Evolutionary conservation across 768 basidiomycete genomes (phyloP).

Genomic region (Lactarius trivialis): DNA sequence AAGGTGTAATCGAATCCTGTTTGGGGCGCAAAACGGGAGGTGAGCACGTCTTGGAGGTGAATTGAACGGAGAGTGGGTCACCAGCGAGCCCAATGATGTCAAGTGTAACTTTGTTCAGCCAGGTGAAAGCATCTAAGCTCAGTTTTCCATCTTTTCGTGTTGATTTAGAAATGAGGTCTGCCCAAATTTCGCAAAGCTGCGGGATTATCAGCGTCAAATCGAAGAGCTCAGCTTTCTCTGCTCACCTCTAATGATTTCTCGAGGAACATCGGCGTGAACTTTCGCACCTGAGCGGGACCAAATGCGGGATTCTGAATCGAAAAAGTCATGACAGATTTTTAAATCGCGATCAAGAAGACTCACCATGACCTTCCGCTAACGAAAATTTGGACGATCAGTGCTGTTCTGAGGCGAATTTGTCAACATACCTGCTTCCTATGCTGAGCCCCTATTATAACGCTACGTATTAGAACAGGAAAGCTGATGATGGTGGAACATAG

Average conservation of each 20-base stretch:
- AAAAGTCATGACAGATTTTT: background rate
- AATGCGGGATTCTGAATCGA: conserved; percentile 25
- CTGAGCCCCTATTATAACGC: background rate
- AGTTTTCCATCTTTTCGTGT: conserved; percentile 11
- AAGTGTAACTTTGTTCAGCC: conserved; percentile 24
- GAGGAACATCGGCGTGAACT: conserved; percentile 23
- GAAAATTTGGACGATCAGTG: too few species aligned
- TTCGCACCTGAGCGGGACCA: conserved; percentile 25
- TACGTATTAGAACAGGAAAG: background rate
- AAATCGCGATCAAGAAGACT: background rate
- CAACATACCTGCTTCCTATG: conserved; percentile 13
- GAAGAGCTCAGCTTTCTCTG: background rate
- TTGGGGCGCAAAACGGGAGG: background rate
- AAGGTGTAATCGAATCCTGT: conserved; percentile 38
- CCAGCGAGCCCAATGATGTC: conserved; percentile 28
- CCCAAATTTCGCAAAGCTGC: conserved; percentile 30
- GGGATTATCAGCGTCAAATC: too few species aligned
- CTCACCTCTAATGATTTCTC: conserved; percentile 24
- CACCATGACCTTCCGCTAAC: conserved; percentile 16
- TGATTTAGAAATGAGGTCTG: conserved; percentile 14
- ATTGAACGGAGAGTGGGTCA: background rate
- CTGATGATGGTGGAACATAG: background rate
- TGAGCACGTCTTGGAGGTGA: background rate
- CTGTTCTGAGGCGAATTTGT: background rate
- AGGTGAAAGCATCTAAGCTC: conserved; percentile 16